Base-by-base conservation (phyloP, 2,329 filamentous ascomycete species). In the Tetracladium maxilliforme region DNA sequence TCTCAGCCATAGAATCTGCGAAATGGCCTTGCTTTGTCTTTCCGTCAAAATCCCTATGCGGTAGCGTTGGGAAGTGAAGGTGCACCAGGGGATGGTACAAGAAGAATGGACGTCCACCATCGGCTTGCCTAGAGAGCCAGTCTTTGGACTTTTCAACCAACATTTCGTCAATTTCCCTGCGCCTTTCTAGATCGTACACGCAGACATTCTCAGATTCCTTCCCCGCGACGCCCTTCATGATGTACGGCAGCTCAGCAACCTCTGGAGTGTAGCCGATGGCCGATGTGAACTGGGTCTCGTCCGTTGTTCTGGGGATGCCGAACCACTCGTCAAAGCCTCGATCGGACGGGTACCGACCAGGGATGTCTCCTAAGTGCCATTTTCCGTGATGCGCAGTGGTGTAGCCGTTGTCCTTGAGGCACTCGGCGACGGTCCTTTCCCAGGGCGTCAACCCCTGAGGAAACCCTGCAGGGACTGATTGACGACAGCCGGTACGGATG, bases 301-400 rank as follows among this genome's bases (percentile, higher is more conserved):
- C 45, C 1, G 46, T 49, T 0, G 46, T 51, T 6, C 48, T 28
- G 0, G 47, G 48, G 10, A 52, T 52, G 1, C 48, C 47, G 7
- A 41, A 46, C 46, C 48, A 52, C 17, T 51, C 43, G 15, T 51
- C 45, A 14, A 52, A 52, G 0, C 48, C 48, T 3, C 48, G 27
- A 15, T 48, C 48, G 3, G 40, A 45, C 0, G 47, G 47, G 6
- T 50, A 51, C 2, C 48, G 39, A 1, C 48, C 48, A 0, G 41
- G 36, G 2, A 49, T 32, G 23, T 51, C 47, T 0, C 48, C 45
- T 3, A 51, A 32, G 20, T 51, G 45, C 48, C 48, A 51, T 18
- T 51, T 50, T 0, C 47, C 45, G 21, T 49, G 44, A 23, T 52
- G 45, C 0, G 46, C 46, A n/a, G n/a, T n/a, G n/a, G n/a, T n/a